A percentile compares a stretch with the other conserved stretches of the same genome.
Evolutionary conservation across 768 basidiomycete species (phyloP).

Genomic region (Roridomyces roridus): DNA sequence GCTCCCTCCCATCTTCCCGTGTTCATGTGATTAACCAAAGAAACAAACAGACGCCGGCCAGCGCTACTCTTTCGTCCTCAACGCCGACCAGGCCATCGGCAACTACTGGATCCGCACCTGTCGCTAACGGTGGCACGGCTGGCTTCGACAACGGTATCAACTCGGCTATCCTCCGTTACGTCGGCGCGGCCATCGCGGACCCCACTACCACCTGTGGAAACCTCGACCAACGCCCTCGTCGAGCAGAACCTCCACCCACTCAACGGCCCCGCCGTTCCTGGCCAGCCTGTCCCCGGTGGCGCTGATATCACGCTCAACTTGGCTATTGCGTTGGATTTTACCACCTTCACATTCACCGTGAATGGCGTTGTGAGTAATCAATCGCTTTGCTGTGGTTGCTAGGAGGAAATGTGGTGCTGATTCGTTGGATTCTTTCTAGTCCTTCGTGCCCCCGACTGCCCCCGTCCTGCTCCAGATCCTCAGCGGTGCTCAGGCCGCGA

Average conservation of each 20-base stretch:
- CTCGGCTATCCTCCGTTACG: slow-evolving; percentile 47
- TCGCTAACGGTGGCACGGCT: slow-evolving; percentile 27
- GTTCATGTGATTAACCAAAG: neutral
- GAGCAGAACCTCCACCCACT: slow-evolving; percentile 33
- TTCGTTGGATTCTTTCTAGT: too few species aligned
- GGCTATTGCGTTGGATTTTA: slow-evolving; percentile 20
- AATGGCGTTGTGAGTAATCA: slow-evolving; percentile 29
- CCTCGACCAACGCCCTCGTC: slow-evolving; percentile 30
- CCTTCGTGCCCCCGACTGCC: slow-evolving; percentile 38
- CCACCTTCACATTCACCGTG: slow-evolving; percentile 33
- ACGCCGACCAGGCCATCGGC: slow-evolving; percentile 44
- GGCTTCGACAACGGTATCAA: slow-evolving; percentile 39
- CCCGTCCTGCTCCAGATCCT: slow-evolving; percentile 53
- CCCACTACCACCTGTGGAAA: slow-evolving; percentile 29
- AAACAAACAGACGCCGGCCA: slow-evolving; percentile 33
- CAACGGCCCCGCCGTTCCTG: slow-evolving; percentile 28
- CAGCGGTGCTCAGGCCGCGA: slow-evolving; percentile 43
- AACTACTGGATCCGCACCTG: slow-evolving; percentile 52
- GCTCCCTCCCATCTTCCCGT: neutral
- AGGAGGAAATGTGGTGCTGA: neutral
- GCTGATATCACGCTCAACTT: slow-evolving; percentile 34
- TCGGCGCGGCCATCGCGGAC: slow-evolving; percentile 34
- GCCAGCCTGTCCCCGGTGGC: slow-evolving; percentile 29
- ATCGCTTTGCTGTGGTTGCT: neutral
- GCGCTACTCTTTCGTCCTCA: slow-evolving; percentile 44